Evolutionary conservation across 305 asterid genomes (phyloP), one percentile per base, ranked within the genome.

Genomic region (Salvia sclarea): DNA sequence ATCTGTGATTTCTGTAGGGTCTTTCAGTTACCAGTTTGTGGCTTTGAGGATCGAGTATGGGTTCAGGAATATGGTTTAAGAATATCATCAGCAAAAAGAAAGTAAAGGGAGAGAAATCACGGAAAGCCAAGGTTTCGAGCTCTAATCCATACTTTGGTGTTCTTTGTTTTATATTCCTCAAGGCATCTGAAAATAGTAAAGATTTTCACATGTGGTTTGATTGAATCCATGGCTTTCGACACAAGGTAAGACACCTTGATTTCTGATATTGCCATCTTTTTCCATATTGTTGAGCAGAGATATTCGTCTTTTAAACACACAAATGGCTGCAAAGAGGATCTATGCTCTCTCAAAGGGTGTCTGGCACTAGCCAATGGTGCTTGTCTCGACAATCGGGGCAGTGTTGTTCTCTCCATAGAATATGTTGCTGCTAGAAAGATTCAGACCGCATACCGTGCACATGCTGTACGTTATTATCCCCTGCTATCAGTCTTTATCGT

Each of bases 61-160:
- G 88, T 63, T 87, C 93, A 5, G 88, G 90, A 53, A 84, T 81
- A 69, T 91, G 98, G 96, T 80, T 88, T 45, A 91, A 85, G 89
- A 86, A 82, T 78, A 84, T 88, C 68, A 81, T 86, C 75, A 80
- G 79, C 76, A 79, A 79, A 81, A 90, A 74, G 81, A 90, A 88
- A 78, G 61, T 24, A 37, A 90, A 86, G 77, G 81, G 74, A 41
- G 76, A 71, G n/a, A 71, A 73, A 70, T 70, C 82, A 24, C 82
- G 69, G 58, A 87, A 76, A 71, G 40, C 53, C 61, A 84, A 88
- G 96, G 95, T 86, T 72, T 13, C 69, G 38, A 57, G 59, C 78
- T 49, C 61, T 68, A 33, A 68, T 61, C 54, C 48, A 1, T 17
- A 30, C 20, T 30, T 9, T 24, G 41, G 49, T 6, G 70, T 58